Percentiles rank a stretch among this genome's conserved stretches.
These are phyloP conservation scores for Pythium dissotocum DNA, from an alignment of 352 stramenopile species.

Conservation along the genomic window DNA sequence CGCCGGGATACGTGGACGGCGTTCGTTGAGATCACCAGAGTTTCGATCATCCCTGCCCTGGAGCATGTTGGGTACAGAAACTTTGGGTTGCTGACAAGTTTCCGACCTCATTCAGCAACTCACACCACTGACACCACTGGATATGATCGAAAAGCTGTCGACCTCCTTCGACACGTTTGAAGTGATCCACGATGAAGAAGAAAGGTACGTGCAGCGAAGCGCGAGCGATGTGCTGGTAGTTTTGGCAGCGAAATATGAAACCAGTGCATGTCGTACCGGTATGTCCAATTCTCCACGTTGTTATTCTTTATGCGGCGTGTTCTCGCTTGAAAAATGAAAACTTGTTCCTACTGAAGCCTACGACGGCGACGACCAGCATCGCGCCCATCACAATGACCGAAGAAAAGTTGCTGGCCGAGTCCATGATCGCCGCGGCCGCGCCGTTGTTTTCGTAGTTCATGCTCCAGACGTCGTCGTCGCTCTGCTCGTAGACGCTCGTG, in stretches of 20 bases:
- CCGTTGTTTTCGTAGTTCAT: conserved; percentile 54
- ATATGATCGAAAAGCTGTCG: no score
- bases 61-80: no score
- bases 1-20: no score
- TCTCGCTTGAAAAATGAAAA: conserved; percentile 25
- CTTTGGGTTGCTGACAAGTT: no score
- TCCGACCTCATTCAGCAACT: no score
- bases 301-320: conserved; percentile 21
- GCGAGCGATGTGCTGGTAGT: no score
- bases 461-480: conserved; percentile 46
- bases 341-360: conserved; percentile 11
- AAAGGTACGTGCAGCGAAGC: no score
- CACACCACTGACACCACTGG: no score
- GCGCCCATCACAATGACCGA: conserved; percentile 35
- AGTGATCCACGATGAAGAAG: no score
- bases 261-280: not conserved
- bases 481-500: conserved; percentile 50
- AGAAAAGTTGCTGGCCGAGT: conserved; percentile 42
- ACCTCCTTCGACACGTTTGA: no score
- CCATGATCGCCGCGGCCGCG: conserved; percentile 36
- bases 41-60: no score
- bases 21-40: no score
- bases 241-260: not conserved
- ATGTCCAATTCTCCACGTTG: not conserved
- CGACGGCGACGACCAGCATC: conserved; percentile 30